A percentile compares a stretch with the other conserved stretches of the same genome.
phyloP scores from a whole-genome alignment of 441 rosid species.

The Brassica balearica region DNA sequence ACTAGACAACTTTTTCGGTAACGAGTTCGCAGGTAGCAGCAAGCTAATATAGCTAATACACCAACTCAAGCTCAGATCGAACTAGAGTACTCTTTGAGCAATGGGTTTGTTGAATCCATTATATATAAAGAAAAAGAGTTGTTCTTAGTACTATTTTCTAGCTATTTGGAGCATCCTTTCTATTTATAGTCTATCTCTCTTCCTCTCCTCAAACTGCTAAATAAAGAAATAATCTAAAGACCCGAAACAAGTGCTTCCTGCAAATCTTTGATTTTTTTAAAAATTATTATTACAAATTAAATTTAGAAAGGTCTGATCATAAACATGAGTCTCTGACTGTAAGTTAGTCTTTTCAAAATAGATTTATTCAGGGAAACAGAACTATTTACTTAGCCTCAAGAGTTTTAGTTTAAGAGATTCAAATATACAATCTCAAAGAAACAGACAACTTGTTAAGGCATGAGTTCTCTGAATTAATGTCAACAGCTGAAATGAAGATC shows the following conservation, averaged over 20 bases:
- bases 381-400: neutral
- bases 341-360: slow-evolving; percentile 15
- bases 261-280: neutral
- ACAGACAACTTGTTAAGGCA: neutral
- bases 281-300: neutral
- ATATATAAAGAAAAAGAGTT: slow-evolving; percentile 63
- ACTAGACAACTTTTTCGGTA: slow-evolving; percentile 38
- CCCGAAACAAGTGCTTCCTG: neutral
- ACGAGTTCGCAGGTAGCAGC: slow-evolving; percentile 35
- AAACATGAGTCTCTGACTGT: slow-evolving; percentile 4
- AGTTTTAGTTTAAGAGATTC: neutral
- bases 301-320: neutral
- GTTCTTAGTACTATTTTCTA: slow-evolving; percentile 62
- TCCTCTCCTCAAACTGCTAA: slow-evolving; percentile 17
- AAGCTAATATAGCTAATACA: slow-evolving; percentile 16
- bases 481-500: neutral
- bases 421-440: neutral
- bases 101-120: slow-evolving; percentile 68
- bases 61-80: slow-evolving; percentile 36
- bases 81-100: slow-evolving; percentile 38
- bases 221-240: slow-evolving; percentile 27
- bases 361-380: neutral
- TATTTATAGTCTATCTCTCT: slow-evolving; percentile 36
- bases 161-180: slow-evolving; percentile 61
- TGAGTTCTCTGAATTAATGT: slow-evolving; percentile 12